Conservation (phyloP, 106 monocot species). For the Hemerocallis citrina region DNA sequence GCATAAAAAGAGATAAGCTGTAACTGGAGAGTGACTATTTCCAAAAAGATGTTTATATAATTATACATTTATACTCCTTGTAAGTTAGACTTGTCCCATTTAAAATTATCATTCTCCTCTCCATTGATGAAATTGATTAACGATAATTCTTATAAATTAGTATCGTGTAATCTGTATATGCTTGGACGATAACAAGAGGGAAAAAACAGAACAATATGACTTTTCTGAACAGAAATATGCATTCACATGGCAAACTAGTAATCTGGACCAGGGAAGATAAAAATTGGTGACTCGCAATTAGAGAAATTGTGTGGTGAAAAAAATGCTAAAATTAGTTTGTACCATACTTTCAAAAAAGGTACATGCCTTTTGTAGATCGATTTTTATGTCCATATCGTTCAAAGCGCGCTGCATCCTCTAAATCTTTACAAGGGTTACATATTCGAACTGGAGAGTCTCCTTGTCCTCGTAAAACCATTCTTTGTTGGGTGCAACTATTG, state of each 20-base stretch:
- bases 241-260: not conserved
- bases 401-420: slow-evolving; percentile 79
- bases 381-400: slow-evolving; percentile 68
- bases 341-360: not conserved
- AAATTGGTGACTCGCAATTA: not conserved
- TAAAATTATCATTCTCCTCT: too few relatives aligned
- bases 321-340: not conserved
- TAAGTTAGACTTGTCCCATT: too few relatives aligned
- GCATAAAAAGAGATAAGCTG: too few relatives aligned
- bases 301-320: not conserved
- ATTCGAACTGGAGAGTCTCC: slow-evolving; percentile 88
- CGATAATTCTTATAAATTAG: too few relatives aligned
- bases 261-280: not conserved
- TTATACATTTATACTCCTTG: too few relatives aligned
- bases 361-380: slow-evolving; percentile 37
- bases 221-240: not conserved
- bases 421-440: slow-evolving; percentile 86
- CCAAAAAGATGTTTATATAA: too few relatives aligned
- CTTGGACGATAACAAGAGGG: not conserved
- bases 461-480: slow-evolving; percentile 87
- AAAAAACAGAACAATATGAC: not conserved
- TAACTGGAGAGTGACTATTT: too few relatives aligned
- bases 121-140: too few relatives aligned
- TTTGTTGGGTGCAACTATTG: slow-evolving; percentile 74
- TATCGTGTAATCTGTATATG: too few relatives aligned